These are phyloP conservation scores for Ceratobasidium sp. DNA, from an alignment of 1,284 basidiomycete species.

Conservation along the genomic window DNA sequence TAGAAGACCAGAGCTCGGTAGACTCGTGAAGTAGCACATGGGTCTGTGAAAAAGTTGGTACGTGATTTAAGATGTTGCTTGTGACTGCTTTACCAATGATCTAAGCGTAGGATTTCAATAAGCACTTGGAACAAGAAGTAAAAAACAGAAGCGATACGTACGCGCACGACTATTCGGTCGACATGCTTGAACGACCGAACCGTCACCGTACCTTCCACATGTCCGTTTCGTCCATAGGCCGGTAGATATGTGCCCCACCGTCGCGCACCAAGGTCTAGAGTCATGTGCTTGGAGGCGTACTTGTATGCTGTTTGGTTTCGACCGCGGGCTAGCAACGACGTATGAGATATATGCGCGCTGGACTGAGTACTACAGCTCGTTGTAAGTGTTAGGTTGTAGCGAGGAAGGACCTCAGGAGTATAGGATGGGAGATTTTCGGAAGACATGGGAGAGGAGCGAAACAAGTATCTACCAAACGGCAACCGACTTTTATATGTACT, in stretches of 20 bases:
- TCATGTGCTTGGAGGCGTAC: conserved; percentile 27
- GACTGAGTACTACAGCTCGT: conserved; percentile 6
- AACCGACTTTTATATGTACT: background rate
- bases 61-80: conserved; percentile 34
- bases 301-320: background rate
- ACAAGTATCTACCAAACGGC: background rate
- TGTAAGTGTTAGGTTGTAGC: conserved; percentile 27
- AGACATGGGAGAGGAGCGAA: conserved; percentile 2
- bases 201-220: conserved; percentile 11
- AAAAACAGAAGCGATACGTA: background rate
- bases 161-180: conserved; percentile 38
- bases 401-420: conserved; percentile 37
- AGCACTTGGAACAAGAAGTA: background rate
- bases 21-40: background rate
- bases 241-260: conserved; percentile 38
- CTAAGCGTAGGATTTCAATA: background rate
- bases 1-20: conserved; percentile 26
- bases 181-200: conserved; percentile 40
- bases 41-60: conserved; percentile 41
- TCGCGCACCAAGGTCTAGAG: conserved; percentile 34
- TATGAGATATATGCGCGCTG: background rate
- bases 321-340: background rate
- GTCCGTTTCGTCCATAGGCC: conserved; percentile 7
- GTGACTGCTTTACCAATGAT: conserved; percentile 40
- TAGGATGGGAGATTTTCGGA: conserved; percentile 27